Evolutionary conservation across 1,284 basidiomycete species (phyloP).

Genomic region (Cutaneotrichosporon sp.): DNA sequence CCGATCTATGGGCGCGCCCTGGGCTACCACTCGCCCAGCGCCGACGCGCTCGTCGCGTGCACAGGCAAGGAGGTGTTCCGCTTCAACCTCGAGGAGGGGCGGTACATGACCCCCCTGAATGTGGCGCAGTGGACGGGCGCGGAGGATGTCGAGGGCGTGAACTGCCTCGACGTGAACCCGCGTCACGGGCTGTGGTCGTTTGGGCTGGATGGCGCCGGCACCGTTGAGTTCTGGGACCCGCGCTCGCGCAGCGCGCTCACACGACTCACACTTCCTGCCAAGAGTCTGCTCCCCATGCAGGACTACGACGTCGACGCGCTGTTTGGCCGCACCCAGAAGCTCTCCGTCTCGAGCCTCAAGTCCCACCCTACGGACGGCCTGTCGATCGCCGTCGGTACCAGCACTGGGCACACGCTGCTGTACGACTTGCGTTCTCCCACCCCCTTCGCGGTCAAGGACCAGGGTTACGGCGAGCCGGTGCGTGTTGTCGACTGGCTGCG

Average conservation of each 20-base stretch:
- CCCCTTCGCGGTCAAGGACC: conserved; percentile 89
- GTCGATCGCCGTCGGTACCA: conserved; percentile 91
- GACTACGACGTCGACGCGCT: conserved; percentile 35
- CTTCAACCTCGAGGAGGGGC: conserved; percentile 92
- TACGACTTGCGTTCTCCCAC: conserved; percentile 88
- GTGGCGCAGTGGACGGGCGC: conserved; percentile 58
- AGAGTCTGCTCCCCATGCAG: conserved; percentile 59
- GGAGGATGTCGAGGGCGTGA: conserved; percentile 71
- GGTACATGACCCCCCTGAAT: conserved; percentile 77
- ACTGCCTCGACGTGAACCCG: conserved; percentile 89
- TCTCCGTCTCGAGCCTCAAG: conserved; percentile 82
- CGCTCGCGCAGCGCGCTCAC: conserved; percentile 66
- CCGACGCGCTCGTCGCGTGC: conserved; percentile 75
- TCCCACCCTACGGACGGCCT: conserved; percentile 80
- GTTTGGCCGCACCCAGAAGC: conserved; percentile 42
- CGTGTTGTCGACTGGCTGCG: conserved; percentile 88
- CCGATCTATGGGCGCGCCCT: conserved; percentile 90
- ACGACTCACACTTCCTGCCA: conserved; percentile 70
- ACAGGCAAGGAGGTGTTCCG: conserved; percentile 86
- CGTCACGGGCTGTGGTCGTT: conserved; percentile 90
- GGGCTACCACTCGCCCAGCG: conserved; percentile 82
- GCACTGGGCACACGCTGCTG: conserved; percentile 88
- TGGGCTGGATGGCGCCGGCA: conserved; percentile 68
- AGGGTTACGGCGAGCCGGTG: conserved; percentile 93
- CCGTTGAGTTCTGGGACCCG: conserved; percentile 96